Base-by-base conservation (phyloP, 495 filamentous ascomycete genomes). In the Aspergillus asperescens region DNA sequence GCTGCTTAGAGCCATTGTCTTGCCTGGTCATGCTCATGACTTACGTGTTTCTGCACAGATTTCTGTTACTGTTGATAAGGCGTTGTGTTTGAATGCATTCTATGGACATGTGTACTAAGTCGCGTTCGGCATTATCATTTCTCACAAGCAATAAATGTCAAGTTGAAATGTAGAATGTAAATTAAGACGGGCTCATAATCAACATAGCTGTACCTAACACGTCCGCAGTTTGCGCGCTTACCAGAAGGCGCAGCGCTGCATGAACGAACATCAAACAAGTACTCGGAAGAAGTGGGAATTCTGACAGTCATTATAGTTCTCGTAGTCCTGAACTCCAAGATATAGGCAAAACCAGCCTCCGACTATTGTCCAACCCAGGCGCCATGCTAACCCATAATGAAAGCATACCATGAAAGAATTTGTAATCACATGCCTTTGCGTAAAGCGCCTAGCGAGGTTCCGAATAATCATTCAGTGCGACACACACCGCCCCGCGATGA, bases 381-480 rank as follows among this genome's bases (percentile, higher is more conserved):
- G 56, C 57, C 59, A 60, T 62, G 60, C 55, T 64, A 57, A 56
- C 55, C 54, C 47, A 35, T 44, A 52, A 49, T 32, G 48, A 44
- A 47, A 46, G 24, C 50, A 28, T 43, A 29, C 16, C 34, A 52
- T 51, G 13, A 50, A 59, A 47, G 39, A 55, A 52, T 38, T 27
- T n/a, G 46, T 16, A 57, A 48, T n/a, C 31, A 27, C 34, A 40
- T 20, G 18, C 20, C 12, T 4, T 29, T 42, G 6, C 23, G 5
- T 7, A 29, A 2, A 44, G 22, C 9, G 4, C 27, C 57, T 60
- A 77, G 20, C 74, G 74, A 48, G 73, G 74, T 73, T 96, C 91
- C 12, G 88, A 93, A 65, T 95, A 96, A 69, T 98, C 93, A 66
- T 98, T 98, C 46, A 98, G 75, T 24, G 93, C 93, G 46, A 98